Conservation (phyloP, 1,139 yeast species). For the Yamadazyma atmosphaerica region DNA sequence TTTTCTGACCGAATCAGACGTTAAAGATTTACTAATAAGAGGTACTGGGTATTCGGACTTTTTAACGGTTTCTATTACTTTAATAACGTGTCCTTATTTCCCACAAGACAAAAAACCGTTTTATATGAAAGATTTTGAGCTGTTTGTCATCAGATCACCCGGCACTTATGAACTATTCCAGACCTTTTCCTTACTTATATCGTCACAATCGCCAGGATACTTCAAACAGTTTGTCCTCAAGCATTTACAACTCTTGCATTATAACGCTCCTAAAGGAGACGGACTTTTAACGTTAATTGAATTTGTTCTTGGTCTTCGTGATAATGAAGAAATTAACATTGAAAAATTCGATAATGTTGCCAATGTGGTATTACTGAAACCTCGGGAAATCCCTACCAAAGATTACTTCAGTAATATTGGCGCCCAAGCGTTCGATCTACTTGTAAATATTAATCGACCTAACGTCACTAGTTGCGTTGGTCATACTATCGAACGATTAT, state of each 20-base stretch:
- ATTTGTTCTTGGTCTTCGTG: slow-evolving; percentile 73
- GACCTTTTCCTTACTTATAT: slow-evolving; percentile 52
- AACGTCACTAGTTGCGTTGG: slow-evolving; percentile 58
- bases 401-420: slow-evolving; percentile 60
- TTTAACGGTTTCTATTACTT: slow-evolving; percentile 54
- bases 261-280: slow-evolving; percentile 50
- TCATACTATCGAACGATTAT: slow-evolving; percentile 55
- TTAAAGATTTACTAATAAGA: slow-evolving; percentile 54
- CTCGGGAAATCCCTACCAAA: slow-evolving; percentile 45
- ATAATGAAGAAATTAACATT: slow-evolving; percentile 64
- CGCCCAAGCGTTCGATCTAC: slow-evolving; percentile 54
- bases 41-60: slow-evolving; percentile 79
- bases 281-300: slow-evolving; percentile 77
- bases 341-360: slow-evolving; percentile 68
- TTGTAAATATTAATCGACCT: slow-evolving; percentile 63
- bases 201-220: slow-evolving; percentile 39
- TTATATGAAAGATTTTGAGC: slow-evolving; percentile 15
- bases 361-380: slow-evolving; percentile 60
- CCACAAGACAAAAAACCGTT: slow-evolving; percentile 9
- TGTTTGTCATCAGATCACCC: slow-evolving; percentile 29
- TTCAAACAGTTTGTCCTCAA: slow-evolving; percentile 45
- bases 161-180: slow-evolving; percentile 64
- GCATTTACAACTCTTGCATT: slow-evolving; percentile 54
- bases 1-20: slow-evolving; percentile 46
- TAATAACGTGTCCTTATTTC: slow-evolving; percentile 45